phyloP scores from a whole-genome alignment of 768 basidiomycete genomes.

The Clitopilus passeckerianus region DNA sequence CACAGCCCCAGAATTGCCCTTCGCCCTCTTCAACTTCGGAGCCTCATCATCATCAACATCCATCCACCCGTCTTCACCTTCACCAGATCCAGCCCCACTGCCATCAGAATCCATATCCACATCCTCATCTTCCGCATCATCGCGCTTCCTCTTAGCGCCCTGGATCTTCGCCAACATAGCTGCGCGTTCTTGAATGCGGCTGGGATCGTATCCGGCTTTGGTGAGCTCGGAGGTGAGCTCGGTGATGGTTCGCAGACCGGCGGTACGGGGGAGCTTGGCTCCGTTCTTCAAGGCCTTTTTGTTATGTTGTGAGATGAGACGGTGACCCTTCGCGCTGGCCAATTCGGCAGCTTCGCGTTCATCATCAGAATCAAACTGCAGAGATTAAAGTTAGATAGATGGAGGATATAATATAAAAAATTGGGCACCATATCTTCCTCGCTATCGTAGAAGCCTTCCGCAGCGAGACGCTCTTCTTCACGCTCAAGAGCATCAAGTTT shows the following conservation, averaged over 20 bases:
- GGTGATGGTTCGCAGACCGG: conserved; percentile 60
- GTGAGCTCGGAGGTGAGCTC: conserved; percentile 81
- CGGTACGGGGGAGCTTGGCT: conserved; percentile 72
- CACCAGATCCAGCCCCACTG: conserved; percentile 35
- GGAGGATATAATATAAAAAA: not conserved
- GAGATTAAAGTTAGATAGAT: not conserved
- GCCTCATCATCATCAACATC: conserved; percentile 44
- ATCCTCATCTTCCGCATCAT: conserved; percentile 48
- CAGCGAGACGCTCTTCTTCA: conserved; percentile 91
- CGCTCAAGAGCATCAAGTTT: conserved; percentile 96
- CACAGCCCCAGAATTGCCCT: conserved; percentile 56
- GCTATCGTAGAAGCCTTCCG: conserved; percentile 91
- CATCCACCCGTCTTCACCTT: conserved; percentile 38
- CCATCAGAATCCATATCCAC: conserved; percentile 55
- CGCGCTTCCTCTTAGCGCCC: conserved; percentile 68
- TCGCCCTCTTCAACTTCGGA: conserved; percentile 55
- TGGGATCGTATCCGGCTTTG: conserved; percentile 87
- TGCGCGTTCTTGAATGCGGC: conserved; percentile 85
- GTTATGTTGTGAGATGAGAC: conserved; percentile 66
- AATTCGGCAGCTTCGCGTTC: conserved; percentile 72
- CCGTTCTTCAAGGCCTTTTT: conserved; percentile 90
- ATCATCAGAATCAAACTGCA: conserved; percentile 65
- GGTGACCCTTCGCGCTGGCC: conserved; percentile 52
- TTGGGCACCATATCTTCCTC: conserved; percentile 78
- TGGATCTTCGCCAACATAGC: conserved; percentile 72